Conservation (phyloP, 2,329 filamentous ascomycete species). For the Scleromitrula shiraiana region DNA sequence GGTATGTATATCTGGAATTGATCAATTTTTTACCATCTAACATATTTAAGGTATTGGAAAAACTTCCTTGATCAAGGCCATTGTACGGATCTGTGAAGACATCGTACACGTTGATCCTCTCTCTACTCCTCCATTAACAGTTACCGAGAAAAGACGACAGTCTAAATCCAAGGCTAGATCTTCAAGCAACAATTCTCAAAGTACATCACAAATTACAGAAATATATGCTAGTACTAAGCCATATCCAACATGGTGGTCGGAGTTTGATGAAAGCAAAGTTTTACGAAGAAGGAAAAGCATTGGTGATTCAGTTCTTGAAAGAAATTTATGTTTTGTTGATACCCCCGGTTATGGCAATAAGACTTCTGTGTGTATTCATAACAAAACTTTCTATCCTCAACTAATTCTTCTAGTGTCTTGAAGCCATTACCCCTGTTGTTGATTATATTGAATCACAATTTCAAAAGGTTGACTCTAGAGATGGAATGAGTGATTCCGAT, state of each 20-base stretch:
- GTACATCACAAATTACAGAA: constrained; percentile 47
- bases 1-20: constrained; percentile 40
- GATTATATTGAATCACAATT: constrained; percentile 68
- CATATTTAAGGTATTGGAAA: constrained; percentile 64
- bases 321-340: constrained; percentile 92
- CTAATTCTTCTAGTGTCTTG: constrained; percentile 38
- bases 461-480: constrained; percentile 51
- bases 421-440: constrained; percentile 51
- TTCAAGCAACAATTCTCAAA: constrained; percentile 19
- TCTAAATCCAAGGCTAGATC: constrained; percentile 24
- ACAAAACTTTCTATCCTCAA: constrained; percentile 16
- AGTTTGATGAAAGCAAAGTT: constrained; percentile 58
- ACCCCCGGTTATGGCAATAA: constrained; percentile 57
- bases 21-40: constrained; percentile 12
- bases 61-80: constrained; percentile 79
- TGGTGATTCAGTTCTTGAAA: constrained; percentile 72
- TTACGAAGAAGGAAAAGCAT: constrained; percentile 60
- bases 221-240: constrained; percentile 74
- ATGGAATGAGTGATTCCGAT: constrained; percentile 62
- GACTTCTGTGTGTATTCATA: constrained; percentile 38
- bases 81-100: constrained; percentile 79
- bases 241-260: constrained; percentile 85
- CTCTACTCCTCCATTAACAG: constrained; percentile 28
- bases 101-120: constrained; percentile 81
- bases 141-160: constrained; percentile 21